Percentiles rank a stretch among this genome's conserved stretches.
Conservation (phyloP, 495 filamentous ascomycete species). For the Penicillium psychrofluorescens region DNA sequence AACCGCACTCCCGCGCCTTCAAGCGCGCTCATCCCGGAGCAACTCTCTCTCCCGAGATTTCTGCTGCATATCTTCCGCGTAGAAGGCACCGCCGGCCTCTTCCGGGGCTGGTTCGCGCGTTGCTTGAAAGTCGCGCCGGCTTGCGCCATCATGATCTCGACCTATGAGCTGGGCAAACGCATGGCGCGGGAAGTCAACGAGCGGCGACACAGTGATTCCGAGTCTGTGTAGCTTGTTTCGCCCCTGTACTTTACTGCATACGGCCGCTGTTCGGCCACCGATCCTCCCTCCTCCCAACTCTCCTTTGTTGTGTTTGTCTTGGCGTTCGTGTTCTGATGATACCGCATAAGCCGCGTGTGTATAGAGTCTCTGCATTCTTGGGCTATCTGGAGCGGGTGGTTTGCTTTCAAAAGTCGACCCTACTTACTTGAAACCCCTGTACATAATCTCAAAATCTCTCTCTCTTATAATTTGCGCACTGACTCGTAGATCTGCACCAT, state of each 20-base stretch:
- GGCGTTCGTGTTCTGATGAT: conserved; percentile 19
- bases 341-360: conserved; percentile 17
- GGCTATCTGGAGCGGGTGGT: conserved; percentile 6
- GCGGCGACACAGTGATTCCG: conserved; percentile 24
- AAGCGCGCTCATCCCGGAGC: conserved; percentile 52
- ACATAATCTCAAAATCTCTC: neutral
- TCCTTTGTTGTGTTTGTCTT: conserved; percentile 8
- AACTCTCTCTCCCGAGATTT: conserved; percentile 67
- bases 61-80: conserved; percentile 80
- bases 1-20: conserved; percentile 7
- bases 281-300: conserved; percentile 8
- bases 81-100: conserved; percentile 75
- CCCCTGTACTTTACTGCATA: conserved; percentile 21
- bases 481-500: conserved; percentile 12
- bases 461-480: neutral
- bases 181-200: conserved; percentile 77
- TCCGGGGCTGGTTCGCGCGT: conserved; percentile 82
- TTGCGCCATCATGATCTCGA: conserved; percentile 99
- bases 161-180: conserved; percentile 91
- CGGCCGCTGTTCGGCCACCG: conserved; percentile 4
- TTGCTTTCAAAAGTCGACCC: conserved; percentile 1
- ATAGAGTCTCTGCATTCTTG: conserved; percentile 19
- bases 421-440: neutral
- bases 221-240: conserved; percentile 9
- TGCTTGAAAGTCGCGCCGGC: conserved; percentile 93